Base-by-base conservation (phyloP, 164 flowering plant species). In the Cinnamomum chago region DNA sequence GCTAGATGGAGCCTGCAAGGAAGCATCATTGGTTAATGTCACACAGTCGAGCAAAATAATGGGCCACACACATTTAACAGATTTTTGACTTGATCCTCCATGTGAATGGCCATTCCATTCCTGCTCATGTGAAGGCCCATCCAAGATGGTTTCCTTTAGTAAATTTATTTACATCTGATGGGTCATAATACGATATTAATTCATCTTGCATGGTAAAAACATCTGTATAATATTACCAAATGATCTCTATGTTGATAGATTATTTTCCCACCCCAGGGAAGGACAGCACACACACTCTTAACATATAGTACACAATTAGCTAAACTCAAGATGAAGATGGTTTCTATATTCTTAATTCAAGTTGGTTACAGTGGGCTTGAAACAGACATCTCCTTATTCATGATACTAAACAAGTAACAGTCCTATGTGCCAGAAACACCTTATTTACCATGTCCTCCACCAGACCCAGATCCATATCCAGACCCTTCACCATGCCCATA, bases 391-490 rank as follows among this genome's bases (percentile, higher is more conserved):
- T 66, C 25, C 27, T 68, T 68, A 68, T 68, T 68, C 51, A 25
- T 18, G 66, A 62, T 22, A 14, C 51, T 33, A 35, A 20, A 35
- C 17, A 47, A 20, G 27, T 14, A 47, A 28, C 0, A 67, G 20
- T 15, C 35, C 60, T 55, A 55, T 67, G 5, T 15, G 17, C 25
- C 68, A 23, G 2, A 30, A 47, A 50, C 50, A n/a, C 58, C 22
- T 33, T 55, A 71, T n/a, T 71, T 71, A 14, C 65, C 20, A 58
- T 62, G 28, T 60, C 66, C 67, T 2, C 40, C 65, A 10, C 74
- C 74, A 60, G 65, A 72, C 18, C 70, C 76, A 51, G 65, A 72
- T 14, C 70, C 76, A 51, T 65, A 65, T 10, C 76, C 76, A 13
- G 60, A 73, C 7, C 70, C 70, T 60, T 75, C 55, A 2, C 77